phyloP scores from a whole-genome alignment of 2,329 filamentous ascomycete genomes.

The Alternaria sp. region DNA sequence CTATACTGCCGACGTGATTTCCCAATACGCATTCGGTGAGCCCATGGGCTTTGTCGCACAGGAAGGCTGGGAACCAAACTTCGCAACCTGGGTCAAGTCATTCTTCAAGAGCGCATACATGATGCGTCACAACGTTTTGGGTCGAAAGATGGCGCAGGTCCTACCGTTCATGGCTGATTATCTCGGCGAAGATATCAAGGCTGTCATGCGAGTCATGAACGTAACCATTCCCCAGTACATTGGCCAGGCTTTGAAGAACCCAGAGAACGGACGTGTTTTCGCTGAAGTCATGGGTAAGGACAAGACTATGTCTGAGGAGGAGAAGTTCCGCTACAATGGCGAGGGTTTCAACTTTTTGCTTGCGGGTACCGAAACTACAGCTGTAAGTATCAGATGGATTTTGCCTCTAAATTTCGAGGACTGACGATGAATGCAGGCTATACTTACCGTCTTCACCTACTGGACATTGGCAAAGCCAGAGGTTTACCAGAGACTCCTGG shows the following conservation, averaged over 20 bases:
- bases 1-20: slow-evolving; percentile 38
- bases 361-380: slow-evolving; percentile 38
- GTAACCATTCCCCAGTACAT: slow-evolving; percentile 37
- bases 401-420: neutral
- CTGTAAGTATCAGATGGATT: slow-evolving; percentile 19
- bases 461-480: slow-evolving; percentile 45
- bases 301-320: slow-evolving; percentile 30
- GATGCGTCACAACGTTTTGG: slow-evolving; percentile 38
- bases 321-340: slow-evolving; percentile 34
- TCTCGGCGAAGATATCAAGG: slow-evolving; percentile 36
- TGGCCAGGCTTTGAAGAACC: slow-evolving; percentile 30
- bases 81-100: slow-evolving; percentile 37
- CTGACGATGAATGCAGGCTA: slow-evolving; percentile 33
- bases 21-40: slow-evolving; percentile 38
- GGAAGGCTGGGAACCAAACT: slow-evolving; percentile 39
- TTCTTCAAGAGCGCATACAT: slow-evolving; percentile 40
- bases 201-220: slow-evolving; percentile 38
- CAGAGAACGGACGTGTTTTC: slow-evolving; percentile 37
- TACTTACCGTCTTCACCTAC: slow-evolving; percentile 45
- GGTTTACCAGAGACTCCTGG: slow-evolving; percentile 30
- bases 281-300: slow-evolving; percentile 30
- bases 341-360: slow-evolving; percentile 39
- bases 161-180: slow-evolving; percentile 39
- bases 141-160: slow-evolving; percentile 32
- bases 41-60: slow-evolving; percentile 39